These are phyloP conservation scores for Daldinia grandis DNA, from an alignment of 495 filamentous ascomycete species.

Conservation along the genomic window DNA sequence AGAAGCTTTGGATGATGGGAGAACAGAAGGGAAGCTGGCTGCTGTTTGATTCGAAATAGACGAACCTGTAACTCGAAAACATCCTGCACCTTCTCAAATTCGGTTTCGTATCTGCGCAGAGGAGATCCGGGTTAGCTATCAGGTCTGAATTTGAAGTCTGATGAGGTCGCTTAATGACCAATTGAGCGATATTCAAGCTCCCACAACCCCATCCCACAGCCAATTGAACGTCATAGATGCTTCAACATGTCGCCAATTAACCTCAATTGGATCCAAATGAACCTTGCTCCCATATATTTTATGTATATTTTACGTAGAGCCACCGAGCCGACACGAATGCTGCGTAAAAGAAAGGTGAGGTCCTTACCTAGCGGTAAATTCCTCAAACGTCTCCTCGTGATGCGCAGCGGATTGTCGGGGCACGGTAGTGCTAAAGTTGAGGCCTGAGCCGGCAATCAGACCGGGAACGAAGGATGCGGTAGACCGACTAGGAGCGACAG, in stretches of 20 bases:
- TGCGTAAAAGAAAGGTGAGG: constrained; percentile 8
- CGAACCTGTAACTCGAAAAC: constrained; percentile 99
- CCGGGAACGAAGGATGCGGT: constrained; percentile 51
- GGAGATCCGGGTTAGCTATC: constrained; percentile 39
- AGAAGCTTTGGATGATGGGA: background rate
- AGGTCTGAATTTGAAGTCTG: constrained; percentile 6
- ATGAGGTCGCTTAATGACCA: constrained; percentile 6
- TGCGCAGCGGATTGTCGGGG: constrained; percentile 59
- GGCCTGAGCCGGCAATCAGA: constrained; percentile 55
- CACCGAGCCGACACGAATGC: background rate
- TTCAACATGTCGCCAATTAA: constrained; percentile 14
- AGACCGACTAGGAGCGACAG: constrained; percentile 65
- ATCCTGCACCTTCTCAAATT: constrained; percentile 97
- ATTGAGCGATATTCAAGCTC: constrained; percentile 45
- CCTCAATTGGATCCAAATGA: constrained; percentile 41
- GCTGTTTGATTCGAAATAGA: constrained; percentile 20
- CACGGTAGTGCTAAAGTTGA: constrained; percentile 74
- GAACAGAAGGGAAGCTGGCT: background rate
- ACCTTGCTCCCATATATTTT: constrained; percentile 1
- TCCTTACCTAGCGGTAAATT: constrained; percentile 96
- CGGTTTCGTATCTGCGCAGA: constrained; percentile 89
- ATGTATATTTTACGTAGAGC: background rate
- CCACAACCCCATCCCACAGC: constrained; percentile 11
- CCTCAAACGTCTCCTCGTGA: constrained; percentile 96
- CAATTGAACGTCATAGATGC: constrained; percentile 25